phyloP scores from a whole-genome alignment of 1,284 basidiomycete genomes.

The Naganishia sp. region DNA sequence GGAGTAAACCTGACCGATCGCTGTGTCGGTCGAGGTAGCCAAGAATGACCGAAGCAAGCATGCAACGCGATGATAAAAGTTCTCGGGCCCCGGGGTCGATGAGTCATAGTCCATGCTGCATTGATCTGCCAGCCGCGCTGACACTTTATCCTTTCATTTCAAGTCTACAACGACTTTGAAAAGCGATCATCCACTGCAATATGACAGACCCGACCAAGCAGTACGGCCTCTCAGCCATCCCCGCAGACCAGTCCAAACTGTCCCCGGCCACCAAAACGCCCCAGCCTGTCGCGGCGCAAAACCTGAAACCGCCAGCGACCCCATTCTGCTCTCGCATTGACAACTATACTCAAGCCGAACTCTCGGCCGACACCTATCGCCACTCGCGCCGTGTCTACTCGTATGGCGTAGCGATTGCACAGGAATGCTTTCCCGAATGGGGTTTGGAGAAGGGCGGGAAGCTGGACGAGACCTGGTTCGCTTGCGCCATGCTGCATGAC shows the following conservation, averaged over 20 bases:
- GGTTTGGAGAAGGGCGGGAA: slow-evolving; percentile 45
- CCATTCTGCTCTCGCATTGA: slow-evolving; percentile 31
- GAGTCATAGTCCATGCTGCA: too few relatives aligned
- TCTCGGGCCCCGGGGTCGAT: too few relatives aligned
- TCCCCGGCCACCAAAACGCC: slow-evolving; percentile 7
- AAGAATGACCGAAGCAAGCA: too few relatives aligned
- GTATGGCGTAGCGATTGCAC: slow-evolving; percentile 35
- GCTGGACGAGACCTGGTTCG: slow-evolving; percentile 60
- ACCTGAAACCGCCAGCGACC: slow-evolving; percentile 32
- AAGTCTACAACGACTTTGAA: too few relatives aligned
- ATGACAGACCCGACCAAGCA: slow-evolving; percentile 15
- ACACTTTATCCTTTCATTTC: too few relatives aligned
- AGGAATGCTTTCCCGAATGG: slow-evolving; percentile 35
- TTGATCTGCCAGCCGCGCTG: too few relatives aligned
- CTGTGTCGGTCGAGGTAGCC: too few relatives aligned
- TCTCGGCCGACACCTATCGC: slow-evolving; percentile 59
- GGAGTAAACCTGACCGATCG: too few relatives aligned
- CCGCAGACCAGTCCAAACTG: slow-evolving; percentile 14
- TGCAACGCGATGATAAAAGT: too few relatives aligned
- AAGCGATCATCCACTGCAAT: not conserved
- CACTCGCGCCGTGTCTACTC: slow-evolving; percentile 60
- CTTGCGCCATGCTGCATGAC: slow-evolving; percentile 61
- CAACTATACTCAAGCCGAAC: slow-evolving; percentile 41
- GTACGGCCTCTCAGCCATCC: slow-evolving; percentile 20
- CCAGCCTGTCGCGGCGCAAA: not conserved